Conservation (phyloP, 1,139 yeast species). For the Candida albicans region DNA sequence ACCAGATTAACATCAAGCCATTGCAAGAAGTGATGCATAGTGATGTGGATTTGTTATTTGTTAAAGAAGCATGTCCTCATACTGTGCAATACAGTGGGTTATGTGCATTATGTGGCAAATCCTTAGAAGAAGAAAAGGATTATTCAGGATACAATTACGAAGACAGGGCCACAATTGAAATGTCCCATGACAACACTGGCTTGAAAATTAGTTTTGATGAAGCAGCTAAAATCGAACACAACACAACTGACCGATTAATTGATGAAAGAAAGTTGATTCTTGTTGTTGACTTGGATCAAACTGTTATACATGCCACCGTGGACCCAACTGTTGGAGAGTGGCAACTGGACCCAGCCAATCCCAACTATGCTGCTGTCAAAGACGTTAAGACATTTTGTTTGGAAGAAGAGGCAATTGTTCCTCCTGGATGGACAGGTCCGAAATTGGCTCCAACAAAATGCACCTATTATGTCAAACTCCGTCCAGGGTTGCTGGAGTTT, state of each 20-base stretch:
- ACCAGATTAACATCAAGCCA: constrained; percentile 46
- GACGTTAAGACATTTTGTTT: constrained; percentile 77
- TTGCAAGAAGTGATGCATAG: constrained; percentile 62
- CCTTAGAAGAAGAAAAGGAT: constrained; percentile 79
- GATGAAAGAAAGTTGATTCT: constrained; percentile 70
- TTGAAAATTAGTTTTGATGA: constrained; percentile 81
- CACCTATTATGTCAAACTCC: constrained; percentile 87
- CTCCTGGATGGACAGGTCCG: constrained; percentile 60
- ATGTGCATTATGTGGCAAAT: constrained; percentile 90
- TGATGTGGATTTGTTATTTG: constrained; percentile 50
- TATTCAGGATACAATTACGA: constrained; percentile 72
- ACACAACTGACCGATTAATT: constrained; percentile 60
- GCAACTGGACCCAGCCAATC: constrained; percentile 83
- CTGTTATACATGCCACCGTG: constrained; percentile 96
- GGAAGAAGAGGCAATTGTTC: constrained; percentile 69
- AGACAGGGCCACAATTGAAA: constrained; percentile 79
- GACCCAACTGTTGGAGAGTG: constrained; percentile 97
- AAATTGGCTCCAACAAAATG: constrained; percentile 58
- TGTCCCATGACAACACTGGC: constrained; percentile 90
- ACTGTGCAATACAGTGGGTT: constrained; percentile 95
- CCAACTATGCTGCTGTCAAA: constrained; percentile 79
- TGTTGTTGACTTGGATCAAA: constrained; percentile 96
- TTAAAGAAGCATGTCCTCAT: constrained; percentile 86
- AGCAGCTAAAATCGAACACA: constrained; percentile 79
- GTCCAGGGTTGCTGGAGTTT: constrained; percentile 84